Evolutionary conservation across 306 rosid species (phyloP), one percentile per base, ranked within the genome.

Genomic region (Trichosanthes truncata): DNA sequence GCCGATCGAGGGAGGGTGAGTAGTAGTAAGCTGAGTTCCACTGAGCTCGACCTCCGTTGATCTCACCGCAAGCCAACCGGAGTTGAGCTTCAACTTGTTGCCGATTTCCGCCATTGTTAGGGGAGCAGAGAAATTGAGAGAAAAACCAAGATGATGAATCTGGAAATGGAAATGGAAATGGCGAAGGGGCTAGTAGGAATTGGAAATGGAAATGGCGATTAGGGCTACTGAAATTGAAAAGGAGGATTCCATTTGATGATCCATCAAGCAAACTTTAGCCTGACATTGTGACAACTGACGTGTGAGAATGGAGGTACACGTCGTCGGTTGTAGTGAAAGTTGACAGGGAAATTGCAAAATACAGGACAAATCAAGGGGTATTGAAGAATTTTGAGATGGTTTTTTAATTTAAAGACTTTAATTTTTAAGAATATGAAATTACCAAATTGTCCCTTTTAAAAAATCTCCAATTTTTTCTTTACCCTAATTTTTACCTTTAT

Each of bases 61-160:
- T 86, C 97, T 81, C 15, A 97, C 97, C 20, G 97, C 97, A 35
- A 94, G 81, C 98, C 98, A 94, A 4, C 93, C 93, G 0, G 97
- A 85, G 78, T 88, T 86, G 8, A 94, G 89, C 78, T 29, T 81
- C 81, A 62, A 88, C 82, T 86, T 94, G 67, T 18, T 65, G 4
- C 81, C 81, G 17, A 79, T 79, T 51, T 79, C 80, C 72, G 38
- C 80, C 80, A 77, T 77, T 55, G 65, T 56, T 35, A 36, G 6
- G 3, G 23, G 20, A 21, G 35, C 7, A 21, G 51, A 68, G 9
- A 68, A 68, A 43, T 0, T 10, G n/a, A 71, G 13, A 21, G 76
- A 23, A 43, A 43, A 23, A 13, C 36, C 11, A 43, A 43, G 35
- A 41, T 41, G 52, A n/a, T 31, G 69, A 62, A 62, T 31, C 21